These are phyloP conservation scores for Hondaea fermentalgiana DNA, from an alignment of 108 stramenopile genomes.

Conservation along the genomic window DNA sequence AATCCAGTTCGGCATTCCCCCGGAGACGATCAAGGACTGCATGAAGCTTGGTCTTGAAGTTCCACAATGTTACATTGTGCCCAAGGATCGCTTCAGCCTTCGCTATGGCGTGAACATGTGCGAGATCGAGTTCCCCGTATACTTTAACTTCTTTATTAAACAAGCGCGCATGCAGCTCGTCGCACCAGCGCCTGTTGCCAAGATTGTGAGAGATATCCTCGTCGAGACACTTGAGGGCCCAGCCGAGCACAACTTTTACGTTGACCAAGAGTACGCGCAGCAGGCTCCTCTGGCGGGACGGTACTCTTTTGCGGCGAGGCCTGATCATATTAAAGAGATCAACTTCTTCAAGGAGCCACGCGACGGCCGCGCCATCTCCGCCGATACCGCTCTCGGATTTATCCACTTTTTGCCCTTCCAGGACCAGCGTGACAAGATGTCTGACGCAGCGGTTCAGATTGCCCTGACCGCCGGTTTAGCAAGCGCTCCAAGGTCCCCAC, in stretches of 20 bases:
- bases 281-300: background rate
- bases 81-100: constrained; percentile 27
- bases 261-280: constrained; percentile 9
- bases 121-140: constrained; percentile 46
- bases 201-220: constrained; percentile 23
- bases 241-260: background rate
- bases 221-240: constrained; percentile 42
- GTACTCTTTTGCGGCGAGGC: background rate
- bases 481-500: too few relatives aligned
- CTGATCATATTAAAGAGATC: background rate
- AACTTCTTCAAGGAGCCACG: constrained; percentile 10
- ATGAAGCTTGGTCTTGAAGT: constrained; percentile 33
- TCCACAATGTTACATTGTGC: constrained; percentile 30
- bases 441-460: background rate
- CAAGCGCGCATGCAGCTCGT: constrained; percentile 24
- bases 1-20: background rate
- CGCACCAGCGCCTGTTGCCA: constrained; percentile 15
- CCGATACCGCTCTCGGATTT: background rate
- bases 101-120: constrained; percentile 32
- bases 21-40: constrained; percentile 21
- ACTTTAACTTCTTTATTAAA: constrained; percentile 42
- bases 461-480: background rate
- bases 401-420: background rate
- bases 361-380: background rate
- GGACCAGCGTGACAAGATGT: background rate